Base-by-base conservation (phyloP, 2,329 filamentous ascomycete species). In the Ambrosiella beaveri region DNA sequence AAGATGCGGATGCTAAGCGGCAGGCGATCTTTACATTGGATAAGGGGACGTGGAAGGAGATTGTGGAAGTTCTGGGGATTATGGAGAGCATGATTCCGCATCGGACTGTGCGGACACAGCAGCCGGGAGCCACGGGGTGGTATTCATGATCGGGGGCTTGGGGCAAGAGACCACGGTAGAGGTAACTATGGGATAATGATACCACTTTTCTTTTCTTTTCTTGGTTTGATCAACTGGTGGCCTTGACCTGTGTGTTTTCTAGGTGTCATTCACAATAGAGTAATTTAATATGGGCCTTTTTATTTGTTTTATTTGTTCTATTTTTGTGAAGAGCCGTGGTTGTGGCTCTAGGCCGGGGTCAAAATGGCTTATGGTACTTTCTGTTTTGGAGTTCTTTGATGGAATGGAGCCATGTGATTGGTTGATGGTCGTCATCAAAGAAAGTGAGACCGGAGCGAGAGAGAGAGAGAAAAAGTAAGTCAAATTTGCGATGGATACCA, bases 21-120 rank as follows among this genome's bases (percentile, higher is more conserved):
- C 93, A 98, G 70, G 87, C 90, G 11, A 84, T 98, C 19, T 80
- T 97, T 67, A 84, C 86, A 11, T 79, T 98, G 62, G 89, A 97
- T 64, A 93, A 89, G 74, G 76, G 80, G 1, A 86, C 80, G 0
- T 98, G 91, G 91, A 74, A 80, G 63, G 79, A 86, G 17, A 75
- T 96, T 50, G 84, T 95, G 54, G 69, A 85, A 8, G 80, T 80
- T 0, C 94, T 90, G 65, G 73, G 84, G 35, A 88, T 97, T 63
- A 77, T 73, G n/a, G 75, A 88, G 62, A 76, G 86, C 1, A 84
- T 96, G 69, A 97, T 98, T 62, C 79, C 83, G n/a, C 86, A 95
- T 68, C 80, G 93, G 13, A 72, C 79, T 62, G 82, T 88, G 62
- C 72, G 78, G 59, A 69, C 69, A 6, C 68, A 72, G 36, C 75